Evolutionary conservation across 2,329 filamentous ascomycete species (phyloP), one percentile per base, ranked within the genome.

Genomic region (Parastagonospora avenae): DNA sequence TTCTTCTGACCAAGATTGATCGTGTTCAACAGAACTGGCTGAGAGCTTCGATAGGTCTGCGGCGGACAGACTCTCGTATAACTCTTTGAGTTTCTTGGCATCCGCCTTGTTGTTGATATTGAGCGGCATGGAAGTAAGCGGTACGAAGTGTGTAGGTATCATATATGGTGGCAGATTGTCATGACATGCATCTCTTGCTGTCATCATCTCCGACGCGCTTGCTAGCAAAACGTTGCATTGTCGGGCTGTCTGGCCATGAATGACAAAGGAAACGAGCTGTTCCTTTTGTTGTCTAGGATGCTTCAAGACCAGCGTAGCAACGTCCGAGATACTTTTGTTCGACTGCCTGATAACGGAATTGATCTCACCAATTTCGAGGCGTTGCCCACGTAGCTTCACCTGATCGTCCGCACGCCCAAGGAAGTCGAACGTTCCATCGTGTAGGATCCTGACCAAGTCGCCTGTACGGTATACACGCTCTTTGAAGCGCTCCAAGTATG

Each of bases 51-150:
- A 85, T 15, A 95, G 75, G 8, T 86, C 77, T 30, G 85, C 83
- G 0, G 82, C 74, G 0, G 82, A 80, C 2, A 93, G 68, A 0
- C 77, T 74, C 8, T 82, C 74, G 64, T 93, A 96, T 1, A 95
- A 73, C 0, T 75, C 72, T 50, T 83, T 87, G 2, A 97, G 74
- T 31, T 80, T 78, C 64, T 89, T 93, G 6, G 81, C 80, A 63
- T 97, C 92, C 0, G 89, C 88, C 68, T 97, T 97, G 73, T 96
- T 96, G 71, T 96, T 97, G 6, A 89, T 78, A 1, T 91, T 95
- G 0, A 97, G 78, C 0, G 92, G 92, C 46, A 97, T 85, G 7
- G 77, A 80, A 0, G 85, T 81, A 7, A 96, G 75, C 3, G 82
- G 83, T 19, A 96, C 77, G 51, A 95, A 85, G 64, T 94, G 90